Base-by-base conservation (phyloP, 345 rosid genomes). In the Cardamine occulta region DNA sequence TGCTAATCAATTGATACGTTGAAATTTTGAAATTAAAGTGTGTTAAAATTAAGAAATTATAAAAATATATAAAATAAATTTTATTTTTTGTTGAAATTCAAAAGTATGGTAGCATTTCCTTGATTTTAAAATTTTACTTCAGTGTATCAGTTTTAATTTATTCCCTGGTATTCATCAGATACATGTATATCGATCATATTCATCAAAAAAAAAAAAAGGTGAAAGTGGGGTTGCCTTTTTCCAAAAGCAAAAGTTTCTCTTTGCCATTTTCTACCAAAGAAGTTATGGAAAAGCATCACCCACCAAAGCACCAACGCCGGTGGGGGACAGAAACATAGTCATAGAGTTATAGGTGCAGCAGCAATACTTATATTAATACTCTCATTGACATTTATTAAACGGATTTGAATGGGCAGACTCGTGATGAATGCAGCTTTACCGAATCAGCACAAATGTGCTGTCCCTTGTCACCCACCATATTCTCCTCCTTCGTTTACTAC, bases 321-420 rank as follows among this genome's bases (percentile, higher is more conserved):
- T 49, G 76, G 61, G 76, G 52, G 62, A 72, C 53, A 72, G 28
- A 23, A 60, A 71, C 68, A 72, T 48, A 8, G 49, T 44, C 53
- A 19, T 54, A 40, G 39, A 39, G 40, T 40, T 29, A 58, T 35
- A 23, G 68, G 60, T 24, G 48, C 39, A 49, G 8, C 48, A 61
- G 8, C 37, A 61, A 59, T 72, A 3, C 2, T 31, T 44, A 24
- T 15, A 14, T 59, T 52, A 31, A 49, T 49, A 47, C 35, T 34
- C 66, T 32, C 74, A 21, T 10, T 59, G 48, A 59, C 66, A 34
- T 72, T 60, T n/a, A n/a, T n/a, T n/a, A n/a, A n/a, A n/a, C n/a
- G n/a, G n/a, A n/a, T n/a, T n/a, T n/a, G n/a, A n/a, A n/a, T n/a
- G n/a, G n/a, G n/a, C n/a, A n/a, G n/a, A n/a, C n/a, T n/a, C n/a